These are phyloP conservation scores for Pseudovirgaria hyperparasitica DNA, from an alignment of 2,329 filamentous ascomycete genomes.

Conservation along the genomic window DNA sequence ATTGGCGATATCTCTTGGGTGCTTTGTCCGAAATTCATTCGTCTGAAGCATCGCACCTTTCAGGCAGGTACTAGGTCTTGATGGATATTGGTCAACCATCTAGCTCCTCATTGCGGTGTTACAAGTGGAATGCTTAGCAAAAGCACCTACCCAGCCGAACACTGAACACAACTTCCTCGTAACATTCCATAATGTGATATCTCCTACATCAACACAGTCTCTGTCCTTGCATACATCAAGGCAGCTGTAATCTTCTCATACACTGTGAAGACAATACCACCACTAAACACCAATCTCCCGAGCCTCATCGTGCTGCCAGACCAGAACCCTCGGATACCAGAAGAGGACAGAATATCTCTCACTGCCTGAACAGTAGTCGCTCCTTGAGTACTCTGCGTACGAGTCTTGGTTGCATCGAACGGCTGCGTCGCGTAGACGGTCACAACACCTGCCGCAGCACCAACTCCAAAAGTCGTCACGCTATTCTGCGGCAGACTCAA, in stretches of 20 bases:
- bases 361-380: conserved; percentile 14
- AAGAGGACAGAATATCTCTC: conserved; percentile 10
- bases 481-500: conserved; percentile 12
- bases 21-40: too few species aligned
- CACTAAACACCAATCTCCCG: conserved; percentile 16
- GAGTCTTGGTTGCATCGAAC: conserved; percentile 31
- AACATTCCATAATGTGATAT: too few species aligned
- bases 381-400: conserved; percentile 20
- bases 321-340: conserved; percentile 16
- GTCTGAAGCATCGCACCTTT: too few species aligned
- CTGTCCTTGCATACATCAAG: conserved; percentile 3
- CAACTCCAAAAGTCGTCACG: conserved; percentile 13
- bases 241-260: conserved; percentile 16
- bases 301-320: conserved; percentile 17
- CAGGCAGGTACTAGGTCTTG: too few species aligned
- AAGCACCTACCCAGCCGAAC: too few species aligned
- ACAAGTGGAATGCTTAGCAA: too few species aligned
- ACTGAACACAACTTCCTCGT: too few species aligned
- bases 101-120: too few species aligned
- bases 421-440: conserved; percentile 32
- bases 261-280: conserved; percentile 19
- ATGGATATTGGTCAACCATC: too few species aligned
- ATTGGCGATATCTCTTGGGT: too few species aligned
- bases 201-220: too few species aligned
- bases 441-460: conserved; percentile 16